Base-by-base conservation (phyloP, 768 basidiomycete species). In the Cyclocybe aegerita region DNA sequence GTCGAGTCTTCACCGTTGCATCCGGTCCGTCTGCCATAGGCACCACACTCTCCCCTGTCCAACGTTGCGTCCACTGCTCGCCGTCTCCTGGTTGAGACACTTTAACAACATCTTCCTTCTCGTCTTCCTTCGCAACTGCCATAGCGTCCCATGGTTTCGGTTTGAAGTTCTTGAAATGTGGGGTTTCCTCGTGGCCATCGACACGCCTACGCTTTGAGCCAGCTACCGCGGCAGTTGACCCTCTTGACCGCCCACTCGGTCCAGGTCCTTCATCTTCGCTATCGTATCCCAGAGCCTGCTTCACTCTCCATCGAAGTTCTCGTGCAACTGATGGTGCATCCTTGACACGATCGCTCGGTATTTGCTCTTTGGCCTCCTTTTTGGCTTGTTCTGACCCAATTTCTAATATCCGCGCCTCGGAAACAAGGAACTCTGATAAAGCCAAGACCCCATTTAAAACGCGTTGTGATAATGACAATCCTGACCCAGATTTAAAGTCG, bases 301-400 rank as follows among this genome's bases (percentile, higher is more conserved):
- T 79, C 29, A 86, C 77, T 43, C 94, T 79, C 94, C 94, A 97
- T 39, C 88, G 76, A 39, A 97, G 69, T 64, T 97, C 94, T 55
- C 91, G 74, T 12, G 92, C 92, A 47, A 93, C 64, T 2, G 86
- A 87, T 3, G 88, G 71, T 12, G 88, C 80, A 68, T 97, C 94
- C 62, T 89, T 90, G 50, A 94, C 80, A 47, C 83, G 81, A 56
- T 95, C 93, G 7, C 63, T 58, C 1, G 94, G 94, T 14, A 96
- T 82, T 50, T 89, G 82, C 46, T 95, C 93, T 60, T 81, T 87
- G 2, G 82, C 80, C 59, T 92, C 85, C 60, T 85, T 88, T 68
- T 85, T 88, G 39, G 80, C 81, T 40, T 80, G 71, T 8, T 92
- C 90, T 10, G 75, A 72, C 11, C 84, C 86, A 35, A 78, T 79